Conservation (phyloP, 228 moss, liverwort and hornwort species). For the Sphagnum fallax region DNA sequence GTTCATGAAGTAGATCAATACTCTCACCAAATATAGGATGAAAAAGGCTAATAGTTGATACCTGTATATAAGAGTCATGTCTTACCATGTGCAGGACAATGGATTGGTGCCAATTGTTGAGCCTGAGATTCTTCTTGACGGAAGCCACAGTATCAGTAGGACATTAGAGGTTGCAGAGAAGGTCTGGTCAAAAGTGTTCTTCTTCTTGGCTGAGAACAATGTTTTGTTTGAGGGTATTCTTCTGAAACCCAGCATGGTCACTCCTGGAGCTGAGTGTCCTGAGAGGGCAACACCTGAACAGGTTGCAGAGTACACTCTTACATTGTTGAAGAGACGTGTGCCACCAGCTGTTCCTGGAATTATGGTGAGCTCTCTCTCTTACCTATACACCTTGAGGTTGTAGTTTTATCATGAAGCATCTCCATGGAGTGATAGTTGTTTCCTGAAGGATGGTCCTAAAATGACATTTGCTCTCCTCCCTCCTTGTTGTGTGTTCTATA, state of each 20-base stretch:
- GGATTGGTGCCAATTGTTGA: conserved; percentile 65
- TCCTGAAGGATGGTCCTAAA: too few species aligned
- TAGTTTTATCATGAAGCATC: too few species aligned
- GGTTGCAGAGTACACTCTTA: conserved; percentile 49
- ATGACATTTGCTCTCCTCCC: too few species aligned
- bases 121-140: conserved; percentile 57
- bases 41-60: too few species aligned
- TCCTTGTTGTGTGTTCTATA: background rate
- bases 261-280: conserved; percentile 42
- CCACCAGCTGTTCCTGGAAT: conserved; percentile 63
- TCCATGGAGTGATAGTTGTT: too few species aligned
- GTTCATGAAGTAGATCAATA: too few species aligned
- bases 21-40: too few species aligned
- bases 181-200: conserved; percentile 57
- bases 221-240: conserved; percentile 45
- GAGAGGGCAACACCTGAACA: conserved; percentile 52
- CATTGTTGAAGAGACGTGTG: conserved; percentile 49
- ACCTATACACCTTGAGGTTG: too few species aligned
- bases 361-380: conserved; percentile 22
- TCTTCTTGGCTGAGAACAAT: conserved; percentile 57
- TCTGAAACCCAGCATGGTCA: conserved; percentile 36
- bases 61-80: too few species aligned
- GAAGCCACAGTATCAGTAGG: conserved; percentile 46
- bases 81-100: conserved; percentile 26
- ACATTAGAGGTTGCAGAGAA: conserved; percentile 51